Base-by-base conservation (phyloP, 176 grass and related monocot genomes). In the Cenchrus americanus region DNA sequence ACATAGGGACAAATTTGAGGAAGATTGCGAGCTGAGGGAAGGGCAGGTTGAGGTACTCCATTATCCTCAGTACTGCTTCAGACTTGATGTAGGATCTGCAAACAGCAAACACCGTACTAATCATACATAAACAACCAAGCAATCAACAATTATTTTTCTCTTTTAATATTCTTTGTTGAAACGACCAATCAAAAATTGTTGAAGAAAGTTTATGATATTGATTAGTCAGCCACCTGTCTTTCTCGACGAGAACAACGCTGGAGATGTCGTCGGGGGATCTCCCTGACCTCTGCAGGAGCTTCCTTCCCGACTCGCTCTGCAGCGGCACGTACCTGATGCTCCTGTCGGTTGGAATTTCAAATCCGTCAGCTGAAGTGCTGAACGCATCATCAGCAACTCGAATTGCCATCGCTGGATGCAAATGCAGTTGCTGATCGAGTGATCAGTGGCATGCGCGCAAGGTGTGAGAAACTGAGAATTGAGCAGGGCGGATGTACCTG, bases 231-330 rank as follows among this genome's bases (percentile, higher is more conserved):
- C 80, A 92, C 96, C 91, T 93, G 48, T 98, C 87, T 61, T 92
- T 92, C 83, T 95, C 93, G 15, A 98, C 96, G 41, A 95, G 85
- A 47, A 98, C 93, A 22, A 98, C 96, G 52, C 96, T 98, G n/a
- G 93, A 98, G 73, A 98, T 98, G 83, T 95, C 96, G 46, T 98
- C 87, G 1, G 91, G 87, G 4, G 85, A 66, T 55, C 93, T 88
- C 77, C 89, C 96, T 22, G 91, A 95, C 70, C 93, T 87, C 58
- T 83, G 87, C 51, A 98, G 83, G 48, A 98, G 91, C 87, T 98
- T 98, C 77, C 68, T 91, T 52, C 93, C 93, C 1, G 96, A 90
- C 48, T 93, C 80, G 69, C 93, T 92, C 80, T 95, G 91, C 15
- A 98, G 89, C 13, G 91, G 82, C 13, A 92, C 67, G 43, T 90